Conservation (phyloP, 1,139 yeast genomes). For the Kurtzmaniella quercitrusa region DNA sequence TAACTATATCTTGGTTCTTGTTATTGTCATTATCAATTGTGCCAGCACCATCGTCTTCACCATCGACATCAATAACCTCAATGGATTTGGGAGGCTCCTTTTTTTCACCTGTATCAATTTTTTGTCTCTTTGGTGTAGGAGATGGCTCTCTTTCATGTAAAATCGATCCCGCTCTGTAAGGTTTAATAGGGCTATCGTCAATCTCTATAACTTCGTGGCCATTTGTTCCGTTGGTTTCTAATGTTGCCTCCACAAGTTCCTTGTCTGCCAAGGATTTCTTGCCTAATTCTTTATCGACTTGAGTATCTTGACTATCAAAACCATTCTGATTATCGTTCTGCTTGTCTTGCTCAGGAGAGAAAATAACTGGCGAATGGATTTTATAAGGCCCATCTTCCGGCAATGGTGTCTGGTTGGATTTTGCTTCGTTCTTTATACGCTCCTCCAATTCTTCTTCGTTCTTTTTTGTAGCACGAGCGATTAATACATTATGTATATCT, state of each 20-base stretch:
- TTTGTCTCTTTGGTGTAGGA: background rate
- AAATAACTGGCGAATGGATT: background rate
- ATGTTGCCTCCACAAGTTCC: background rate
- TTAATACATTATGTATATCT: conserved; percentile 26
- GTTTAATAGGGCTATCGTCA: background rate
- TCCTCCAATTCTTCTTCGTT: conserved; percentile 4
- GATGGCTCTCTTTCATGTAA: background rate
- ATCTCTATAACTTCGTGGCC: background rate
- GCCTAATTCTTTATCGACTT: background rate
- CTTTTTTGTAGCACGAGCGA: background rate
- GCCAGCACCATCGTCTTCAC: background rate
- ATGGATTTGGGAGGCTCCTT: background rate
- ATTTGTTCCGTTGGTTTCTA: background rate
- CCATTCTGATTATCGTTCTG: background rate
- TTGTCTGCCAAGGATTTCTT: background rate
- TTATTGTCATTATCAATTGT: background rate
- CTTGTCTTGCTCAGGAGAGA: background rate
- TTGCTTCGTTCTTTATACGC: background rate
- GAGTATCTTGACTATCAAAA: background rate
- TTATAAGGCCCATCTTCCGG: background rate
- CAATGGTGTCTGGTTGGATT: background rate
- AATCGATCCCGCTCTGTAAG: background rate
- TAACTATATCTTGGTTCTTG: no score
- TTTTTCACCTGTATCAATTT: background rate
- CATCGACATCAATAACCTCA: background rate